Conservation (phyloP, 2,329 filamentous ascomycete species). For the Aspergillus neoniger region DNA sequence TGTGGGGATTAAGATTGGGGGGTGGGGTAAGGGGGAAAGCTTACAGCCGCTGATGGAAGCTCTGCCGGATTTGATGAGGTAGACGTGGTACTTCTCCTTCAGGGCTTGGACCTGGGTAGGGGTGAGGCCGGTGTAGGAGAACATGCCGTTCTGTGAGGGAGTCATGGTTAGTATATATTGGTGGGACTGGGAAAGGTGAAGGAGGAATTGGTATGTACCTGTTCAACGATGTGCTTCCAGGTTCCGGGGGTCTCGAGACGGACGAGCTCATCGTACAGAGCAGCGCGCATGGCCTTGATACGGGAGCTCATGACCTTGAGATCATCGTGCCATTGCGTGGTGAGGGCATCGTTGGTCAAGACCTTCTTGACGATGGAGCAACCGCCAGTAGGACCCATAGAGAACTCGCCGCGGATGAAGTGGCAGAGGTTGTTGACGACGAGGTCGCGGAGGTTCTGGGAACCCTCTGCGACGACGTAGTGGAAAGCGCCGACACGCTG, state of each 20-base stretch:
- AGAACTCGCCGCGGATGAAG: constrained; percentile 43
- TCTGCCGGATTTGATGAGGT: constrained; percentile 44
- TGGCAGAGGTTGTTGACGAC: constrained; percentile 44
- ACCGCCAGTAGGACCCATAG: constrained; percentile 73
- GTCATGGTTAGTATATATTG: background rate
- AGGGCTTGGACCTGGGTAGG: constrained; percentile 46
- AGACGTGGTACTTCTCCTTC: constrained; percentile 47
- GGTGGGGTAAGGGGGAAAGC: constrained; percentile 10
- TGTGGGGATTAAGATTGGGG: background rate
- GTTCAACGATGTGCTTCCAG: constrained; percentile 98
- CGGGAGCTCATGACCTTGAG: constrained; percentile 88
- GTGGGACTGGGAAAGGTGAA: background rate
- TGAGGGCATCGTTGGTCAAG: constrained; percentile 75
- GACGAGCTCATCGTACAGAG: constrained; percentile 77
- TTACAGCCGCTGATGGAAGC: constrained; percentile 45
- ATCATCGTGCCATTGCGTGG: constrained; percentile 87
- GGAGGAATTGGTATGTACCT: constrained; percentile 58
- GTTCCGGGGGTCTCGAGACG: constrained; percentile 80
- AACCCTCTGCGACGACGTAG: constrained; percentile 41
- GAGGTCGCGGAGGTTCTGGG: constrained; percentile 31
- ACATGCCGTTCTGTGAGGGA: constrained; percentile 69
- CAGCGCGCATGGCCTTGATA: constrained; percentile 86
- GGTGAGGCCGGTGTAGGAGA: constrained; percentile 68
- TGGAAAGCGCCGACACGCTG: constrained; percentile 96
- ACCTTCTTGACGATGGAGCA: constrained; percentile 81